Evolutionary conservation across 2,329 filamentous ascomycete species (phyloP).

Genomic region (Alternaria solani): DNA sequence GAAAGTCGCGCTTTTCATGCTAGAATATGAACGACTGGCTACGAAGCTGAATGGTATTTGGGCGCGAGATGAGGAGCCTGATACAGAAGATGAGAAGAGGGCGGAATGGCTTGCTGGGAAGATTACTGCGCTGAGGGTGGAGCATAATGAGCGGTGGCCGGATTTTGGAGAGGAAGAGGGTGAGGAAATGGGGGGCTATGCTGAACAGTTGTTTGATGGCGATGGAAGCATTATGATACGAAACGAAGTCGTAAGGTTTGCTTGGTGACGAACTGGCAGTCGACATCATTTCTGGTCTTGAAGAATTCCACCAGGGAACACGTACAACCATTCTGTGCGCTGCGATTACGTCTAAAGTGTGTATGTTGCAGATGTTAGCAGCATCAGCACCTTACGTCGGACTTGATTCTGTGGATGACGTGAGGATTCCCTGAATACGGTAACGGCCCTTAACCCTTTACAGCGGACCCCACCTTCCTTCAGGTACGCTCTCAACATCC

Average conservation of each 20-base stretch:
- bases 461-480: not conserved
- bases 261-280: not conserved
- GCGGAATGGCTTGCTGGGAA: not conserved
- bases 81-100: not conserved
- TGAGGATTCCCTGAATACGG: not conserved
- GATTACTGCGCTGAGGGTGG: not conserved
- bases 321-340: accelerated
- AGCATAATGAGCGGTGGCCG: not conserved
- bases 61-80: not conserved
- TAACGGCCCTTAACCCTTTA: not conserved
- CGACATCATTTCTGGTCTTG: too few species aligned
- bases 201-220: not conserved
- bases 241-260: not conserved
- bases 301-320: not conserved
- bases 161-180: not conserved
- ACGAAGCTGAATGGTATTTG: not conserved
- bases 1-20: not conserved
- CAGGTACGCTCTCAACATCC: not conserved
- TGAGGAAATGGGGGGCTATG: not conserved
- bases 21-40: not conserved
- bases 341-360: not conserved
- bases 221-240: too few species aligned
- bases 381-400: accelerated
- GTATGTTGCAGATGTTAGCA: not conserved
- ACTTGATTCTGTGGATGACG: not conserved